Evolutionary conservation across 768 basidiomycete genomes (phyloP), one percentile per base, ranked within the genome.

Genomic region (Galerina marginata): DNA sequence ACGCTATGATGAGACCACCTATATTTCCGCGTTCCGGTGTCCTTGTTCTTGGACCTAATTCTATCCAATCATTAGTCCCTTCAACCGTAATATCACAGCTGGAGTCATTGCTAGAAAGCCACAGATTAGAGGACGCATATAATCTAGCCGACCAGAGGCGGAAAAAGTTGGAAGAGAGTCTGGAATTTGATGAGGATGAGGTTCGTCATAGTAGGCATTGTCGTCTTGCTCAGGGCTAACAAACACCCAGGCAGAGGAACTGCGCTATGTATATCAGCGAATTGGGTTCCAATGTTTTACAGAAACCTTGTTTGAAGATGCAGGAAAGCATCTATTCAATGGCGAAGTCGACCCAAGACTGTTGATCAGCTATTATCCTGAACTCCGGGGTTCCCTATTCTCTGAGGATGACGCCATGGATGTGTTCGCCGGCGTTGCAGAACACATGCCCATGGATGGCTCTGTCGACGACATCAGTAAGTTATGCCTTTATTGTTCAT

Each of bases 401-500:
- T 66, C 65, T 10, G 65, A 75, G 7, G 76, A 77, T 9, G 87
- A 92, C 58, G 75, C 81, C 10, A 77, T 90, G 43, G 85, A 91
- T 59, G 77, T 95, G 5, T 95, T 88, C 75, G 80, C 86, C 47
- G 95, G 95, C 9, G 80, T 96, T 3, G 85, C 81, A 58, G 86
- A 88, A 62, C 81, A 84, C 58, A 86, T 95, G 85, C 86, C 88
- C 0, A 67, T 74, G 1, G 89, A 93, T 68, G 78, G 78, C 15
- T 87, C 83, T 5, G 83, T 96, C 5, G 91, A 95, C 61, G 89
- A 91, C 59, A 88, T 96, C 68, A 90, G 95, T 96, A 72, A 90
- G 95, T 88, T 36, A 59, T 60, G 46, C 20, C 2, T 63, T 64
- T 45, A 60, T 85, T 40, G 63, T 60, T 47, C 59, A 58, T 54